Conservation (phyloP, 78 protist species). For the Dictyostelium citrinum region DNA sequence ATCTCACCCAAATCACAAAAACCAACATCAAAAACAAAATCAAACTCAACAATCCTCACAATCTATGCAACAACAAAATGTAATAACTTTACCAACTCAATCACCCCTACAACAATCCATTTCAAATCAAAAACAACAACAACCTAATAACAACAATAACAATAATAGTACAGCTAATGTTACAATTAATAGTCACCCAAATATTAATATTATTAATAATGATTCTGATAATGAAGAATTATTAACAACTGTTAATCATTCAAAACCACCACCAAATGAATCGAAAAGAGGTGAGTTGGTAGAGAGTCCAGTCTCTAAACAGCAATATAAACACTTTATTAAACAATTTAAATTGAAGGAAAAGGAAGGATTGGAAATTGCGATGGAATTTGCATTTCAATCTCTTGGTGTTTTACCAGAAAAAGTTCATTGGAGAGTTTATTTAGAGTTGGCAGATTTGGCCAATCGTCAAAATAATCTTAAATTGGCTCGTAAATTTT, state of each 20-base stretch:
- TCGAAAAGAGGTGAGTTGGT: constrained; percentile 66
- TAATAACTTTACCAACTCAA: neutral
- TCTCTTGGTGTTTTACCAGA: constrained; percentile 43
- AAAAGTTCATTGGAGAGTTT: constrained; percentile 83
- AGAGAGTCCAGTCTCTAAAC: constrained; percentile 71
- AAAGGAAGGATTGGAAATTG: constrained; percentile 70
- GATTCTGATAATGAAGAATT: constrained; percentile 38
- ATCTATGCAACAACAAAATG: neutral
- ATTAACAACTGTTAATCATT: neutral
- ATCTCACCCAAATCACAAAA: neutral
- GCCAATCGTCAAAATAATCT: constrained; percentile 80
- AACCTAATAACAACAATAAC: neutral
- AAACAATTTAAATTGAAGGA: constrained; percentile 67
- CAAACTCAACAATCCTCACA: neutral
- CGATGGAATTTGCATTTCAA: constrained; percentile 62
- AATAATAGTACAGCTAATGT: constrained; percentile 5
- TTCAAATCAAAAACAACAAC: neutral
- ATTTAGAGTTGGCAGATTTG: constrained; percentile 86
- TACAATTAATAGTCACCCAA: neutral
- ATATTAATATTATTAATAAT: neutral
- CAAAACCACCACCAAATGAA: constrained; percentile 39
- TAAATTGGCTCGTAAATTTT: constrained; percentile 74
- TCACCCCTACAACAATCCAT: neutral
- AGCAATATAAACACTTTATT: constrained; percentile 63
- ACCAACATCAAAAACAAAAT: constrained; percentile 28